phyloP scores from a whole-genome alignment of 2,329 filamentous ascomycete genomes.

The Rosellinia necatrix region DNA sequence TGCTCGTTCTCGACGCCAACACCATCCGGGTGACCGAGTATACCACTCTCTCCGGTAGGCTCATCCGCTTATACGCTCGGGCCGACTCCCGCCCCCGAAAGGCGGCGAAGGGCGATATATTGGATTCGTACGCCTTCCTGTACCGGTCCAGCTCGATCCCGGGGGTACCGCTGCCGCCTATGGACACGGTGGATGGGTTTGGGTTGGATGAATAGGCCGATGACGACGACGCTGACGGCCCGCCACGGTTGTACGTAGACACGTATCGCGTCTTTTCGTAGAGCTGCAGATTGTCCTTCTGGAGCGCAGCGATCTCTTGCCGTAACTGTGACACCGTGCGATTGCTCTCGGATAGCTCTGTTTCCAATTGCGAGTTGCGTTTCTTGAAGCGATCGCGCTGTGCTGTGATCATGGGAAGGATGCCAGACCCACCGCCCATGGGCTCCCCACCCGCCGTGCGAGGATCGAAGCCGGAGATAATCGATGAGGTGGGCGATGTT shows the following conservation, averaged over 20 bases:
- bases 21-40: constrained; percentile 92
- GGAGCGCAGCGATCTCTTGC: constrained; percentile 87
- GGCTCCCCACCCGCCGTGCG: constrained; percentile 63
- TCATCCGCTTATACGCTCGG: constrained; percentile 91
- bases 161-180: constrained; percentile 60
- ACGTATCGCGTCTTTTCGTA: constrained; percentile 99
- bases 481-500: constrained; percentile 92
- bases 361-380: constrained; percentile 87
- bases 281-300: constrained; percentile 93
- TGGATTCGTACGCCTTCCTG: constrained; percentile 89
- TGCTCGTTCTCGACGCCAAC: constrained; percentile 83
- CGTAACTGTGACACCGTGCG: constrained; percentile 81
- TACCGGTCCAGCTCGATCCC: constrained; percentile 81
- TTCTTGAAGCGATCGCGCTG: constrained; percentile 98
- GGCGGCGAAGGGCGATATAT: constrained; percentile 92
- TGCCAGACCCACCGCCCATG: constrained; percentile 78
- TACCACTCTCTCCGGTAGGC: constrained; percentile 83
- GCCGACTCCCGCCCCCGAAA: constrained; percentile 94
- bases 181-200: constrained; percentile 72
- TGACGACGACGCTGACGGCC: constrained; percentile 64
- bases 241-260: constrained; percentile 83
- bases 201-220: constrained; percentile 69
- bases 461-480: constrained; percentile 95
- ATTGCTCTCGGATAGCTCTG: constrained; percentile 85
- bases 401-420: constrained; percentile 96